A percentile compares a stretch with the other conserved stretches of the same genome.
Evolutionary conservation across 2,329 filamentous ascomycete genomes (phyloP).

Genomic region (Camptophora hylomeconis): DNA sequence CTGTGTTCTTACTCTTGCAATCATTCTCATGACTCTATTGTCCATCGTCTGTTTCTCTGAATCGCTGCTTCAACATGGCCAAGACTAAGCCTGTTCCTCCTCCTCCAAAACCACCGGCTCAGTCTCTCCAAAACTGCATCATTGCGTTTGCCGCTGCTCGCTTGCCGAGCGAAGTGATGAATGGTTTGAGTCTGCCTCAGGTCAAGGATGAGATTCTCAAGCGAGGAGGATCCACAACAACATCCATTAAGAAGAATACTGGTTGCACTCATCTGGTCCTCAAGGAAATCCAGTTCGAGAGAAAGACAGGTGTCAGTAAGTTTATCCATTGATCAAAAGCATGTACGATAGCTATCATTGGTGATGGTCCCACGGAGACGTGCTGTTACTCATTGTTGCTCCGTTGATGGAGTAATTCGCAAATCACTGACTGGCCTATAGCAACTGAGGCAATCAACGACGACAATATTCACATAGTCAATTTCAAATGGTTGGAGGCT

Average conservation of each 20-base stretch:
- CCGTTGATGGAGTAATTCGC: too few relatives aligned
- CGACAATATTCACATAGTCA: slow-evolving; percentile 4
- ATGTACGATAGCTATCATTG: too few relatives aligned
- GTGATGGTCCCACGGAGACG: too few relatives aligned
- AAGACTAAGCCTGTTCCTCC: background rate
- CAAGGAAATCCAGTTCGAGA: slow-evolving; percentile 2
- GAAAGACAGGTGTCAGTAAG: too few relatives aligned
- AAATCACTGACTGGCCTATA: too few relatives aligned
- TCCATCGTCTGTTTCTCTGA: too few relatives aligned
- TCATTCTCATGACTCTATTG: slow-evolving; percentile 1
- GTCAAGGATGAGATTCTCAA: slow-evolving; percentile 2
- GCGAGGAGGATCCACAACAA: slow-evolving; percentile 2
- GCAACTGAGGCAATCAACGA: slow-evolving; percentile 1
- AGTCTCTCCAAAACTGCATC: slow-evolving; percentile 1
- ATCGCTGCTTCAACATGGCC: too few relatives aligned
- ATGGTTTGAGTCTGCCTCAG: background rate
- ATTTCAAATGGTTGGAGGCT: slow-evolving; percentile 5
- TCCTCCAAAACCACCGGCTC: too few relatives aligned
- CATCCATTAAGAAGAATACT: slow-evolving; percentile 3
- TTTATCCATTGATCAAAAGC: slow-evolving; percentile 1
- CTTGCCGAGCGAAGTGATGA: slow-evolving; percentile 1
- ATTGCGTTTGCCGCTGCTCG: slow-evolving; percentile 1
- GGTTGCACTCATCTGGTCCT: slow-evolving; percentile 5
- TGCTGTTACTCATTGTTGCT: too few relatives aligned
- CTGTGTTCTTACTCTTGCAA: background rate